Conservation (phyloP, 345 rosid species). For the Citrus medica region DNA sequence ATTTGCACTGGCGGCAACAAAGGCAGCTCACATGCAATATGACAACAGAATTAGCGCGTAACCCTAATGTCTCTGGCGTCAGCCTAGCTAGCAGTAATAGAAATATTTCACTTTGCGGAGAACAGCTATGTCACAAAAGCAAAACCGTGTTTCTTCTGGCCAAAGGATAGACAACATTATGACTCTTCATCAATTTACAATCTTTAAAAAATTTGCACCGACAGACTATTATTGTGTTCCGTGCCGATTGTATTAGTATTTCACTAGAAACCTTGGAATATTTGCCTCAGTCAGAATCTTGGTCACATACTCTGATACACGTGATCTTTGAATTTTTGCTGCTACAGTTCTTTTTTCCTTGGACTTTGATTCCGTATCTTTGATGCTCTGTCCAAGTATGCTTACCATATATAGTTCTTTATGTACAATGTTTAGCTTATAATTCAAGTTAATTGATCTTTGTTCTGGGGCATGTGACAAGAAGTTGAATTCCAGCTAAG, state of each 20-base stretch:
- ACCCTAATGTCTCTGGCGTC: neutral
- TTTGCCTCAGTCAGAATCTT: neutral
- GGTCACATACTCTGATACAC: neutral
- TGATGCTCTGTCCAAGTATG: neutral
- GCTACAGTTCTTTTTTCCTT: neutral
- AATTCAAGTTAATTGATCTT: neutral
- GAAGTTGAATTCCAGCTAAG: neutral
- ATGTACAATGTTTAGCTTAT: neutral
- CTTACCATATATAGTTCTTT: neutral
- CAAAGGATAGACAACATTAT: no score
- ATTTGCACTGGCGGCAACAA: neutral
- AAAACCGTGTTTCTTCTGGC: conserved; percentile 8
- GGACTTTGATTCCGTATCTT: neutral
- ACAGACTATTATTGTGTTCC: neutral
- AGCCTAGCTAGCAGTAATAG: neutral
- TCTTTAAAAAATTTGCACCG: conserved; percentile 4
- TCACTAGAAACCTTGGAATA: neutral
- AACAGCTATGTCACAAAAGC: conserved; percentile 3
- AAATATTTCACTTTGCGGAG: neutral
- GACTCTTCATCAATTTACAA: neutral
- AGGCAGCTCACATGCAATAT: neutral
- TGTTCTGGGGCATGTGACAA: neutral
- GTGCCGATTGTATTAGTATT: neutral
- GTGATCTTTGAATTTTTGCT: neutral
- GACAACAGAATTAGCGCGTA: neutral